phyloP scores from a whole-genome alignment of 2,329 filamentous ascomycete species.

The Scedosporium apiospermum region DNA sequence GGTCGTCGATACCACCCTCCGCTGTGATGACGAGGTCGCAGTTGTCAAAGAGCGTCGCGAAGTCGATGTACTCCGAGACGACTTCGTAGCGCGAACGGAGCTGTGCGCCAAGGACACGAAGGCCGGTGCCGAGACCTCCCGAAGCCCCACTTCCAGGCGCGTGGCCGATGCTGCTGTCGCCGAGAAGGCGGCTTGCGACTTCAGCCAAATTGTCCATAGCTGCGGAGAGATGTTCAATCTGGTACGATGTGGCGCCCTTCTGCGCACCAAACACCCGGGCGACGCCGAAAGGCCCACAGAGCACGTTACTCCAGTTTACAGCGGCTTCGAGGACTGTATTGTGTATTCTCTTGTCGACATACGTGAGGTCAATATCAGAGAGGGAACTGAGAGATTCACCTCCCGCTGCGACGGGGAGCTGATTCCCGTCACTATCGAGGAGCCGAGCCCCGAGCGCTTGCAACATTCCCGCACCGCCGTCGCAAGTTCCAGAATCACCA shows the following conservation, averaged over 20 bases:
- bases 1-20: slow-evolving; percentile 41
- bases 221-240: slow-evolving; percentile 29
- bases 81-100: slow-evolving; percentile 38
- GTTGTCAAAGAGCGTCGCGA: slow-evolving; percentile 33
- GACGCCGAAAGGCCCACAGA: slow-evolving; percentile 38
- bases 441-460: slow-evolving; percentile 40
- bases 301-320: slow-evolving; percentile 41
- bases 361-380: slow-evolving; percentile 26
- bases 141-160: slow-evolving; percentile 40
- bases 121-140: slow-evolving; percentile 40
- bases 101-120: slow-evolving; percentile 34
- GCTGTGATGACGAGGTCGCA: slow-evolving; percentile 43
- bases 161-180: slow-evolving; percentile 22
- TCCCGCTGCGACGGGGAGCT: slow-evolving; percentile 28
- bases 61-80: slow-evolving; percentile 39
- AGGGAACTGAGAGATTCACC: slow-evolving; percentile 28
- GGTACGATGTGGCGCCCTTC: slow-evolving; percentile 34
- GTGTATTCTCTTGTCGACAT: slow-evolving; percentile 26
- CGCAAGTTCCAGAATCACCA: slow-evolving; percentile 44
- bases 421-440: slow-evolving; percentile 24
- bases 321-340: slow-evolving; percentile 35
- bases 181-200: slow-evolving; percentile 22
- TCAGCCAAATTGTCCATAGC: slow-evolving; percentile 32
- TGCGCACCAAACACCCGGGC: slow-evolving; percentile 41
- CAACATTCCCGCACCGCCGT: slow-evolving; percentile 43